Conservation (phyloP, 2,329 filamentous ascomycete species). For the Fusarium nematophilum region DNA sequence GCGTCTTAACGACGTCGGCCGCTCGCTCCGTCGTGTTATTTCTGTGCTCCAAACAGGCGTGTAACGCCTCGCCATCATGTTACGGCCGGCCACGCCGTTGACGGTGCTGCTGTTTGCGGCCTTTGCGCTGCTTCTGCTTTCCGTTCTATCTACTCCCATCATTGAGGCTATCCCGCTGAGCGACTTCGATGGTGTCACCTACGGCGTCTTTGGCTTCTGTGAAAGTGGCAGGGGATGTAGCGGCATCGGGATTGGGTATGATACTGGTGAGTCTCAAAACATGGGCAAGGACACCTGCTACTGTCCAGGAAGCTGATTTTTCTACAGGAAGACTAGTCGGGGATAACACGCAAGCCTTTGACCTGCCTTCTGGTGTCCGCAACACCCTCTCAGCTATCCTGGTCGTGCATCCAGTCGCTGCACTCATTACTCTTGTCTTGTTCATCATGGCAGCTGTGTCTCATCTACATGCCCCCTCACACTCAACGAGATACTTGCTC, state of each 20-base stretch:
- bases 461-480: constrained; percentile 87
- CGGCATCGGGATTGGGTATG: constrained; percentile 84
- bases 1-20: constrained; percentile 41
- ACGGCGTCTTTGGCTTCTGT: constrained; percentile 95
- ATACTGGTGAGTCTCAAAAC: constrained; percentile 71
- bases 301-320: constrained; percentile 24
- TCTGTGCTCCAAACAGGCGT: constrained; percentile 14
- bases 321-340: constrained; percentile 39
- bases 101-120: constrained; percentile 86
- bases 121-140: constrained; percentile 86
- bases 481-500: constrained; percentile 90
- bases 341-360: constrained; percentile 60
- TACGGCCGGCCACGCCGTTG: constrained; percentile 93
- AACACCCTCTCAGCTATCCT: constrained; percentile 85
- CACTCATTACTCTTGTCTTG: constrained; percentile 86
- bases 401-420: constrained; percentile 92
- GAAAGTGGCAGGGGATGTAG: constrained; percentile 71
- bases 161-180: constrained; percentile 87
- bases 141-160: constrained; percentile 91
- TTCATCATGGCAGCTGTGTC: constrained; percentile 82
- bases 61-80: constrained; percentile 67
- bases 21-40: constrained; percentile 23
- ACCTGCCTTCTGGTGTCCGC: constrained; percentile 64
- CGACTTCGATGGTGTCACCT: constrained; percentile 78
- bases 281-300: background rate